phyloP scores from a whole-genome alignment of 306 rosid species.

The Malus asiatica region DNA sequence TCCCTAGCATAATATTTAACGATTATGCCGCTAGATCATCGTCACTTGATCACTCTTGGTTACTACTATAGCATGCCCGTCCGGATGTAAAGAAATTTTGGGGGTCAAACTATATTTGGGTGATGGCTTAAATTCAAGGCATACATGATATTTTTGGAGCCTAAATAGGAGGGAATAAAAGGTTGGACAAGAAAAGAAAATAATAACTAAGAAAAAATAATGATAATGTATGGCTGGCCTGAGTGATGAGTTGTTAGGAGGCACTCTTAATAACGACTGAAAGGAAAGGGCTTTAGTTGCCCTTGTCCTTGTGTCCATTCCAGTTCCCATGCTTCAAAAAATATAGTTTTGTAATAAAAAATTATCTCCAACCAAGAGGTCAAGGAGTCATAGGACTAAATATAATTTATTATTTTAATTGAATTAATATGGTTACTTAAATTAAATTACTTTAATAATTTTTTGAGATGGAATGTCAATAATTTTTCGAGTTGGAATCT shows the following conservation, averaged over 20 bases:
- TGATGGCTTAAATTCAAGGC: background rate
- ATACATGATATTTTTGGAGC: background rate
- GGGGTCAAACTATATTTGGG: background rate
- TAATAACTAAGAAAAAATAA: background rate
- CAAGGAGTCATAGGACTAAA: too few species aligned
- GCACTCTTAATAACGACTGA: slow-evolving; percentile 8
- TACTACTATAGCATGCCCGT: background rate
- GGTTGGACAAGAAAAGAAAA: background rate
- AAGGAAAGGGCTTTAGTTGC: background rate
- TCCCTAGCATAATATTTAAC: background rate
- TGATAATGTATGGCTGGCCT: background rate
- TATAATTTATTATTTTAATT: too few species aligned
- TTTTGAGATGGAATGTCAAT: too few species aligned
- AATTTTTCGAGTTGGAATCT: too few species aligned
- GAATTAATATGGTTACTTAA: too few species aligned
- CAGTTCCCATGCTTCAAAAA: too few species aligned
- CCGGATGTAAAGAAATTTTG: background rate
- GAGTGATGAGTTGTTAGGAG: slow-evolving; percentile 7
- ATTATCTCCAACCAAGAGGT: too few species aligned
- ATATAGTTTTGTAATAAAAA: too few species aligned
- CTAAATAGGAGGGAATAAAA: background rate
- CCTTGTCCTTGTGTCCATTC: slow-evolving; percentile 3
- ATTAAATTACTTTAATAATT: too few species aligned
- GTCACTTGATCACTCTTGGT: background rate
- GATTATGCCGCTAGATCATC: background rate